Evolutionary conservation across 2,329 filamentous ascomycete species (phyloP).

Genomic region (Trichophyton verrucosum): DNA sequence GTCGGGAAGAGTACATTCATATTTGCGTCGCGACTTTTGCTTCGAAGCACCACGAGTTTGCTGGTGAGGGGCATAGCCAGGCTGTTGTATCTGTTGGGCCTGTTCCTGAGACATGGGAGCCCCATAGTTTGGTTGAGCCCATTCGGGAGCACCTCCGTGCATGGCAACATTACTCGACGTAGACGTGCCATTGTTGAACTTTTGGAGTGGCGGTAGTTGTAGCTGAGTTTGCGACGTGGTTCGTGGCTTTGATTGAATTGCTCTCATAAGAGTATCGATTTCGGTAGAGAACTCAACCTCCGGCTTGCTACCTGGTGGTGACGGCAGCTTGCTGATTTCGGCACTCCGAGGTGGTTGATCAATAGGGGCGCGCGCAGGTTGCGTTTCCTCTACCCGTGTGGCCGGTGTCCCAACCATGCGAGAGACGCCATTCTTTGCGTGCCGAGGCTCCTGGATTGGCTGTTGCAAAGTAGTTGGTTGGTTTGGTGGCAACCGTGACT

Average conservation of each 20-base stretch:
- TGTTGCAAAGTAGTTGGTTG: constrained; percentile 21
- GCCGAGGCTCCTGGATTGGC: constrained; percentile 25
- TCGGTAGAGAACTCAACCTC: constrained; percentile 62
- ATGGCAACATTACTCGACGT: constrained; percentile 4
- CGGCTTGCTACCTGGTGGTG: constrained; percentile 5
- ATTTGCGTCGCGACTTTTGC: constrained; percentile 45
- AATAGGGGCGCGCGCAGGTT: constrained; percentile 5
- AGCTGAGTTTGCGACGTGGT: constrained; percentile 15
- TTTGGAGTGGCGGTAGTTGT: constrained; percentile 24
- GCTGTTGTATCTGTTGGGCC: constrained; percentile 8
- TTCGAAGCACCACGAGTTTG: constrained; percentile 27
- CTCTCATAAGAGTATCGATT: constrained; percentile 78
- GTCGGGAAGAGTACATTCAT: constrained; percentile 58
- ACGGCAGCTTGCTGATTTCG: constrained; percentile 6
- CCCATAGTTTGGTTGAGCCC: constrained; percentile 11
- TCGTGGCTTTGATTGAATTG: constrained; percentile 57
- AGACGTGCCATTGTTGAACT: constrained; percentile 15
- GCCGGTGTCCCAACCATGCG: constrained; percentile 15
- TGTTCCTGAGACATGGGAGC: constrained; percentile 13
- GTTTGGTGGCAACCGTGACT: constrained; percentile 20
- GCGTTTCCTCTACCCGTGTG: constrained; percentile 11
- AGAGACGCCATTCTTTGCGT: constrained; percentile 27
- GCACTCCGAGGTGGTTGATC: constrained; percentile 3
- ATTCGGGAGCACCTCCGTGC: constrained; percentile 7
- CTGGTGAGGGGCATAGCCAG: constrained; percentile 13